Evolutionary conservation across 768 basidiomycete genomes (phyloP).

Genomic region (Inosperma sp.): DNA sequence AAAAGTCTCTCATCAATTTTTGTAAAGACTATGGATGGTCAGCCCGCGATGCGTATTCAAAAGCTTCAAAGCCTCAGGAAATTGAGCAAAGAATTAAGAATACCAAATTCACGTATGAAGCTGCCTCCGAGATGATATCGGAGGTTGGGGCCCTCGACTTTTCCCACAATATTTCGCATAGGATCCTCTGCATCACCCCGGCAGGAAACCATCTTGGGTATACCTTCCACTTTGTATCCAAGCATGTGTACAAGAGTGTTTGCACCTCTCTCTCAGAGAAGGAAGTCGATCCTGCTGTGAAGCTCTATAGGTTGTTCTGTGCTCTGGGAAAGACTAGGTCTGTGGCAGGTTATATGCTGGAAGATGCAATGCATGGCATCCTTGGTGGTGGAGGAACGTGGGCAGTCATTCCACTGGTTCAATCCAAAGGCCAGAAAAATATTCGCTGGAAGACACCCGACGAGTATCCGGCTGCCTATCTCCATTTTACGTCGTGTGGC

Average conservation of each 20-base stretch:
- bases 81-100: not conserved
- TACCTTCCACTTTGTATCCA: too few species aligned
- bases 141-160: too few species aligned
- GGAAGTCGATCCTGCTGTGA: too few species aligned
- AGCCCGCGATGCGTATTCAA: not conserved
- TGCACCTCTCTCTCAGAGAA: not conserved
- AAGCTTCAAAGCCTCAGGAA: not conserved
- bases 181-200: too few species aligned
- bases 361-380: not conserved
- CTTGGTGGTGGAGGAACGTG: not conserved
- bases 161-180: too few species aligned
- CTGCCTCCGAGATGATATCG: too few species aligned
- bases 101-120: too few species aligned
- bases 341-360: not conserved
- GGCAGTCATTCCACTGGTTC: not conserved
- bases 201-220: too few species aligned
- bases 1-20: too few species aligned
- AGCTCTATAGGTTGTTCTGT: too few species aligned
- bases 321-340: too few species aligned
- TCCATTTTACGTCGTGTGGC: not conserved
- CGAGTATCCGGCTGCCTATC: not conserved
- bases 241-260: too few species aligned
- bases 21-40: not conserved
- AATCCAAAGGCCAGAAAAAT: not conserved
- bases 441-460: not conserved